These are phyloP conservation scores for Desmodesmus armatus DNA, from an alignment of 139 green algal genomes.

Conservation along the genomic window DNA sequence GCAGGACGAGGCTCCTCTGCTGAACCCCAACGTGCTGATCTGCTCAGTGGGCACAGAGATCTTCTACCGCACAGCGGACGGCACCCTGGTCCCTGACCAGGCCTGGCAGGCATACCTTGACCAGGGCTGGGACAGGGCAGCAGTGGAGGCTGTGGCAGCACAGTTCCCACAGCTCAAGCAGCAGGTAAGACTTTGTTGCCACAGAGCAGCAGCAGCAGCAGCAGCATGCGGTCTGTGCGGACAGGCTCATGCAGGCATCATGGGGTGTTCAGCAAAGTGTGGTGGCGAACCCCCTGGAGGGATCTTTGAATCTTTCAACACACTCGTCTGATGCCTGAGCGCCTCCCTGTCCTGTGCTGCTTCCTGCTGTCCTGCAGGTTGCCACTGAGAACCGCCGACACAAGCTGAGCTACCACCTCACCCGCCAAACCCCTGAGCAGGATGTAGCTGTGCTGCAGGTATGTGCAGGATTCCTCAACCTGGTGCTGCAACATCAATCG, in stretches of 20 bases:
- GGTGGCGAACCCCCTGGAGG: no score
- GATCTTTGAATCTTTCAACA: no score
- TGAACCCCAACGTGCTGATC: constrained; percentile 87
- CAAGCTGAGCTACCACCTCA: constrained; percentile 91
- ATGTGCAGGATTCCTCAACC: no score
- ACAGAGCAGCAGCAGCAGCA: no score
- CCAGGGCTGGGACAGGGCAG: constrained; percentile 67
- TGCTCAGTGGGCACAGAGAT: constrained; percentile 96
- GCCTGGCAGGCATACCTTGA: constrained; percentile 77
- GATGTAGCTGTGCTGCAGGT: constrained; percentile 59
- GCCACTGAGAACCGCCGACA: constrained; percentile 89
- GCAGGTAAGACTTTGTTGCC: constrained; percentile 59
- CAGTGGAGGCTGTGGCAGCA: constrained; percentile 46
- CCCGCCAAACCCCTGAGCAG: constrained; percentile 9
- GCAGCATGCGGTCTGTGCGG: no score
- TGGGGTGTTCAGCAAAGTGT: no score
- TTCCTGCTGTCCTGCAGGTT: constrained; percentile 57
- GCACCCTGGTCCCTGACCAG: constrained; percentile 58
- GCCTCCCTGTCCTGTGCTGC: background rate
- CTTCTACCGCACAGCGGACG: constrained; percentile 56
- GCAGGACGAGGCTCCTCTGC: constrained; percentile 82
- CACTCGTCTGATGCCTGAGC: background rate
- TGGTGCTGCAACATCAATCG: no score
- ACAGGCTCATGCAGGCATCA: no score
- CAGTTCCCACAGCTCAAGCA: constrained; percentile 53